A percentile compares a stretch with the other conserved stretches of the same genome.
These are phyloP conservation scores for Alternaria burnsii DNA, from an alignment of 2,329 filamentous ascomycete genomes.

Conservation along the genomic window DNA sequence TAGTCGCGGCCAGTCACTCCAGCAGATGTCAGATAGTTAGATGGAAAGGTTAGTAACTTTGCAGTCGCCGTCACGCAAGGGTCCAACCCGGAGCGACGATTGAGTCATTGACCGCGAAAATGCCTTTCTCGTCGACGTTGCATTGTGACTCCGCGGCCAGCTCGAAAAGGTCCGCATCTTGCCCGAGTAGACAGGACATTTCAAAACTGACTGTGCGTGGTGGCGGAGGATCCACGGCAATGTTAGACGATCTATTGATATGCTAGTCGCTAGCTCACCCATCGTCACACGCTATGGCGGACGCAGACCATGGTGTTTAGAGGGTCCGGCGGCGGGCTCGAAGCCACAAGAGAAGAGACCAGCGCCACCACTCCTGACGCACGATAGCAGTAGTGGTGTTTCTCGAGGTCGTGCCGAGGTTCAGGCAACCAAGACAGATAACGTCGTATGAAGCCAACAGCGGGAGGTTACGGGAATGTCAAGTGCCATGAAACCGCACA, in stretches of 20 bases:
- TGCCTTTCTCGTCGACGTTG: conserved; percentile 6
- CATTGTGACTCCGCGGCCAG: not conserved
- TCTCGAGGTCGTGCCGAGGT: conserved; percentile 7
- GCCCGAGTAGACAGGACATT: conserved; percentile 17
- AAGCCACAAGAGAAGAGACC: conserved; percentile 16
- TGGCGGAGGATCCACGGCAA: conserved; percentile 23
- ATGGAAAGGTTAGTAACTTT: conserved; percentile 3
- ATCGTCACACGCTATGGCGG: conserved; percentile 12
- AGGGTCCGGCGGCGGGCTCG: conserved; percentile 17
- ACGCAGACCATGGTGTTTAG: conserved; percentile 27
- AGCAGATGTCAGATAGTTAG: conserved; percentile 12
- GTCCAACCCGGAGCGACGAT: conserved; percentile 2
- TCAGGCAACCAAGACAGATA: conserved; percentile 6
- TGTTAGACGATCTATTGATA: conserved; percentile 23
- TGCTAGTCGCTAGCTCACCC: conserved; percentile 29
- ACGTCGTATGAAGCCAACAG: conserved; percentile 7
- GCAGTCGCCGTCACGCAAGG: not conserved
- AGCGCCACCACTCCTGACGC: conserved; percentile 25
- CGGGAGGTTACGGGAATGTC: conserved; percentile 11
- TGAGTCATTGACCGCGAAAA: conserved; percentile 14
- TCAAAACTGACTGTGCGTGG: conserved; percentile 18
- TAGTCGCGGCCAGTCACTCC: conserved; percentile 5
- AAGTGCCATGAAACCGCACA: conserved; percentile 4
- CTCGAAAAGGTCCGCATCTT: not conserved
- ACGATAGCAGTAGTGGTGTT: conserved; percentile 1